Evolutionary conservation across 2,329 filamentous ascomycete genomes (phyloP), one percentile per base, ranked within the genome.

Genomic region (Microcyclospora pomicola): DNA sequence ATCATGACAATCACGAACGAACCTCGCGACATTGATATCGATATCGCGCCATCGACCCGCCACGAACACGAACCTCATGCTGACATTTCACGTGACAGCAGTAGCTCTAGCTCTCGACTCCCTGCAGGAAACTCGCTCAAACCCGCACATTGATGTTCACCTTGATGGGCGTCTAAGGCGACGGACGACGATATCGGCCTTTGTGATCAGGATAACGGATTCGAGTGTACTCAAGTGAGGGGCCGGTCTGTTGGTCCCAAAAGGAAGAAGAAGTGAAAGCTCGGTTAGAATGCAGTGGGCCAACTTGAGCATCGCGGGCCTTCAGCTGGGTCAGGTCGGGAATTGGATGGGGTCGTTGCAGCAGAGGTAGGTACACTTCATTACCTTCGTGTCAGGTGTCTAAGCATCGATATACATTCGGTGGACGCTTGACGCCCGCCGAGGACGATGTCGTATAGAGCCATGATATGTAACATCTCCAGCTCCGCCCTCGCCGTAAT

Each of bases 281-380:
- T 24, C 19, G 19, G 7, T 4, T 9, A 49, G 30, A 28, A 49
- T 54, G 44, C 48, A 48, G 30, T 38, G 52, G 39, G 42, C 44
- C 32, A 49, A 53, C 45, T 49, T 50, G 42, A 46, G 49, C 35
- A 41, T 52, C 19, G 39, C 44, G 33, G 19, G 19, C 4, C 42
- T 50, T 12, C 37, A 37, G 31, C 41, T 48, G 15, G 46, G 44
- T 24, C 31, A 45, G 13, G 31, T 44, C 13, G 35, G 39, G 15
- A 39, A 42, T 39, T 50, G 47, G 42, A 51, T 54, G 48, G 35
- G 48, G 24, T 52, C 45, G 33, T 42, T 48, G 33, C 42, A 45
- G 24, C 44, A 48, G 34, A 47, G 38, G 48, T 49, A 31, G 42
- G 46, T 38, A n/a, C 15, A 12, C 3, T 15, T 19, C 11, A 7